Conservation (phyloP, 306 rosid species). For the Prinsepia uniflora region DNA sequence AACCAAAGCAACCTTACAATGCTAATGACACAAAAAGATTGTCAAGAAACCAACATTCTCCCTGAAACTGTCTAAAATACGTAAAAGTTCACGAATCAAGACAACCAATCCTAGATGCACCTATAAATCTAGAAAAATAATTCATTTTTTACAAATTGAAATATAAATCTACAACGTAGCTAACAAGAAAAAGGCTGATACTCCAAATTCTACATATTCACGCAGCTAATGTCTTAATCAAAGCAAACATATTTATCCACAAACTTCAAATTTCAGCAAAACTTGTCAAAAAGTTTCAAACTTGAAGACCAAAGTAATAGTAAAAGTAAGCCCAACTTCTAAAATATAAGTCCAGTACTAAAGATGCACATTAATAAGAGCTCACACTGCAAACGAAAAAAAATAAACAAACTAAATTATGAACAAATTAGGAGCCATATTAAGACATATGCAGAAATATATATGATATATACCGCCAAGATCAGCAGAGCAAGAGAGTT, state of each 20-base stretch:
- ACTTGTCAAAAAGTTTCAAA: neutral
- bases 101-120: slow-evolving; percentile 1
- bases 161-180: neutral
- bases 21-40: slow-evolving; percentile 6
- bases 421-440: slow-evolving; percentile 1
- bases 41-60: neutral
- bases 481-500: slow-evolving; percentile 55
- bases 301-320: neutral
- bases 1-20: neutral
- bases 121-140: neutral
- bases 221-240: slow-evolving; percentile 6
- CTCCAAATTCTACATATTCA: slow-evolving; percentile 15
- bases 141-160: neutral
- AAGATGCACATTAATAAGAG: neutral
- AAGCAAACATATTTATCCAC: slow-evolving; percentile 6
- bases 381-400: neutral
- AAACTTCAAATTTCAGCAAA: neutral
- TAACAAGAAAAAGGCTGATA: neutral
- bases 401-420: neutral
- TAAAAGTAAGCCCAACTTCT: neutral
- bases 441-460: neutral
- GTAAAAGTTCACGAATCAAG: neutral
- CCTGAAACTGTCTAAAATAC: neutral
- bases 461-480: slow-evolving; percentile 33
- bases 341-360: neutral